phyloP scores from a whole-genome alignment of 768 basidiomycete species.

The Crassisporium funariophilum region DNA sequence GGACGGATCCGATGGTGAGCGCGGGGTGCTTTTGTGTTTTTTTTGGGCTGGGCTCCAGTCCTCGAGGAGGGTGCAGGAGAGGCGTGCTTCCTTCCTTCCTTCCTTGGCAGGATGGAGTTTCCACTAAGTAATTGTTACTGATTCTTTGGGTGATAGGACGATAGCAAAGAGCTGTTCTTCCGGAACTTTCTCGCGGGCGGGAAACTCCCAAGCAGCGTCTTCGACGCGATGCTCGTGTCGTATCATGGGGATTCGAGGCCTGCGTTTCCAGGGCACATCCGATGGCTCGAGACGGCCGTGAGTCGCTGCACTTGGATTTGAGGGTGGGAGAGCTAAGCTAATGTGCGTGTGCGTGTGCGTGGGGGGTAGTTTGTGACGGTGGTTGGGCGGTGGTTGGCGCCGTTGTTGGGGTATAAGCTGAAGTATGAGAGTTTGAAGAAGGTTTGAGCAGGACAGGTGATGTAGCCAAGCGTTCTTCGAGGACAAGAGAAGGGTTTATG shows the following conservation, averaged over 20 bases:
- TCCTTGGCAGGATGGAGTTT: too few relatives aligned
- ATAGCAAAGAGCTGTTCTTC: constrained; percentile 36
- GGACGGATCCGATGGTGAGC: constrained; percentile 33
- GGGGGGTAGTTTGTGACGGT: constrained; percentile 25
- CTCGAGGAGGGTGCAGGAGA: too few relatives aligned
- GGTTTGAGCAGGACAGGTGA: too few relatives aligned
- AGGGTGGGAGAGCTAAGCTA: not conserved
- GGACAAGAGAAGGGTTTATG: too few relatives aligned
- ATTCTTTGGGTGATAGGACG: constrained; percentile 25
- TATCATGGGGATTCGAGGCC: constrained; percentile 30
- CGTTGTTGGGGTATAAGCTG: constrained; percentile 23
- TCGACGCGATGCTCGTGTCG: constrained; percentile 22
- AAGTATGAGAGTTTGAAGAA: constrained; percentile 18
- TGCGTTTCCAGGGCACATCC: constrained; percentile 26
- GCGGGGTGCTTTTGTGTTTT: not conserved
- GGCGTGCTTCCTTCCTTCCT: too few relatives aligned
- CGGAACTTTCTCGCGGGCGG: constrained; percentile 27
- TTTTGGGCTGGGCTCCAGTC: too few relatives aligned
- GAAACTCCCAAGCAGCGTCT: constrained; percentile 12
- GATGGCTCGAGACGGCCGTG: constrained; percentile 30
- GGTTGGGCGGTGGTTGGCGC: constrained; percentile 27
- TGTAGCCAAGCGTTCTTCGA: too few relatives aligned
- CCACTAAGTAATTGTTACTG: too few relatives aligned
- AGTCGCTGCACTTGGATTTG: constrained; percentile 16
- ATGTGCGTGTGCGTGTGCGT: not conserved